Base-by-base conservation (phyloP, 768 basidiomycete species). In the Tephrocybe sp. region DNA sequence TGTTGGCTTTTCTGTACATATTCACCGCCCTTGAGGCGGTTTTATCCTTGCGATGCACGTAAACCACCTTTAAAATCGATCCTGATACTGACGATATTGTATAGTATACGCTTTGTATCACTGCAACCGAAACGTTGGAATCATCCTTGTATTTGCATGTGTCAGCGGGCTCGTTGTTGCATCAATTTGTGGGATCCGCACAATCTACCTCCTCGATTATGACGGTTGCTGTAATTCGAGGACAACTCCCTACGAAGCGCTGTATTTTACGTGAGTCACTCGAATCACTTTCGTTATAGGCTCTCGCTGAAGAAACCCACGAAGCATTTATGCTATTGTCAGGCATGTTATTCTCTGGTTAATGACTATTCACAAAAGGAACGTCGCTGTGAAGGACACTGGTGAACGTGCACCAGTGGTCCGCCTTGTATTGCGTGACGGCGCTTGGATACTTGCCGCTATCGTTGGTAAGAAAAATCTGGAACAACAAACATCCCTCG, bases 101-200 rank as follows among this genome's bases (percentile, higher is more conserved):
- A 31, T 38, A 57, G 56, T 57, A 11, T 54, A 48, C 30, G 56
- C 49, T 2, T 30, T 57, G 7, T 57, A 57, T 37, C 37, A 51
- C 9, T 21, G 47, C 24, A 48, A 29, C 30, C 34, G 44, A 16
- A 50, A 25, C 38, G 43, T 53, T 2, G 46, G 42, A 5, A 21
- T 31, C 9, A 34, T 57, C 7, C 37, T 57, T 6, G 8, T 31
- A 16, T 4, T 40, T 16, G 4, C 19, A 4, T 15, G 50, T 4
- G 19, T 33, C 29, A 3, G 21, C 4, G 54, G 49, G 15, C 9
- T 47, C 2, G 23, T 39, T 23, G 41, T 51, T 21, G 19, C 44
- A 15, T n/a, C 19, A 3, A 24, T 40, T 3, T 55, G 45, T 24
- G 45, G 27, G 16, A 16, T 39, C 0, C 43, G 45, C n/a, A 55